Evolutionary conservation across 2,329 filamentous ascomycete genomes (phyloP).

Genomic region (Trichoderma guizhouense): DNA sequence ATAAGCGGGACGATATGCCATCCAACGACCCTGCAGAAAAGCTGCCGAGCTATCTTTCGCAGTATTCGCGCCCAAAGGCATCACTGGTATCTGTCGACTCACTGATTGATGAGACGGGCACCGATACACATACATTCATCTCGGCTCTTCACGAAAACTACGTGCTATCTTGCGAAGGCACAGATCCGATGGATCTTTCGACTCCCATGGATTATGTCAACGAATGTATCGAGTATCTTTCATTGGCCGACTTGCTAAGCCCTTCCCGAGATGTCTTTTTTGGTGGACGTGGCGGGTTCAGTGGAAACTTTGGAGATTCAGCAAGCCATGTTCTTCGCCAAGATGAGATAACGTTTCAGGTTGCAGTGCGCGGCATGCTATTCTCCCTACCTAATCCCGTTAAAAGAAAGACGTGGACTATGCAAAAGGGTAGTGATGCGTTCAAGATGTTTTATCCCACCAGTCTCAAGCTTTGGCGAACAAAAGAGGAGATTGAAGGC

Average conservation of each 20-base stretch:
- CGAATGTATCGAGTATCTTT: conserved; percentile 81
- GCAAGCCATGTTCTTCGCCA: conserved; percentile 76
- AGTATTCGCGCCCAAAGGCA: conserved; percentile 55
- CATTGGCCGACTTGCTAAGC: conserved; percentile 81
- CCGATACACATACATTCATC: conserved; percentile 86
- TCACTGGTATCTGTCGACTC: conserved; percentile 68
- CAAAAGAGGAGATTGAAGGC: conserved; percentile 76
- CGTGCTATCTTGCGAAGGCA: conserved; percentile 70
- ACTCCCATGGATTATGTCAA: conserved; percentile 75
- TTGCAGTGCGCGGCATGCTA: conserved; percentile 80
- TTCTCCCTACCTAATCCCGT: conserved; percentile 86
- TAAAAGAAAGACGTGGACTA: conserved; percentile 56
- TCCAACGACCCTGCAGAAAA: conserved; percentile 45
- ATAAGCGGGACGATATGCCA: conserved; percentile 70
- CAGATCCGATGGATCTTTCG: conserved; percentile 45
- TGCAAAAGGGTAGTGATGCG: conserved; percentile 53
- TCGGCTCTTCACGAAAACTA: conserved; percentile 94
- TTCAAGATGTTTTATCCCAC: conserved; percentile 92
- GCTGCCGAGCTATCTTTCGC: conserved; percentile 58
- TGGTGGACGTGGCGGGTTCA: conserved; percentile 53
- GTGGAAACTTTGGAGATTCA: conserved; percentile 47
- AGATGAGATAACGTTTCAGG: conserved; percentile 91
- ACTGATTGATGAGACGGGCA: conserved; percentile 89
- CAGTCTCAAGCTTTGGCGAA: conserved; percentile 77
- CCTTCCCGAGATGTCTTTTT: conserved; percentile 69